phyloP scores from a whole-genome alignment of 768 basidiomycete species.

The Baorangia bicolor region DNA sequence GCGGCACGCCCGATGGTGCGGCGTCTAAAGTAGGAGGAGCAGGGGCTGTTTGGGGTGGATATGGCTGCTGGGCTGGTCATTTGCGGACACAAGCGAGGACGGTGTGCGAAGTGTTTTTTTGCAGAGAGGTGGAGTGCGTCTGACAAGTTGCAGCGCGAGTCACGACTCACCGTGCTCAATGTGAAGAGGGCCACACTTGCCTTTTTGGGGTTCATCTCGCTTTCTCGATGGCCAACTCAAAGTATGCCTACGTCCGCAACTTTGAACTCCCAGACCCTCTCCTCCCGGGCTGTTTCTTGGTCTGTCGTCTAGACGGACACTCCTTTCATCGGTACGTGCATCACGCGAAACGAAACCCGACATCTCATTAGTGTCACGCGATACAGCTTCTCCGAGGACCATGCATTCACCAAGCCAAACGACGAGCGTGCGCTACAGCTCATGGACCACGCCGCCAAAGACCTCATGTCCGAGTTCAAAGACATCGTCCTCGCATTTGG shows the following conservation, averaged over 20 bases:
- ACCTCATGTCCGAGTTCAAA: slow-evolving; percentile 77
- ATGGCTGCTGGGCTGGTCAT: slow-evolving; percentile 28
- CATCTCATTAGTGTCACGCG: neutral
- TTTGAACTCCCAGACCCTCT: slow-evolving; percentile 90
- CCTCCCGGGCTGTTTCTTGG: slow-evolving; percentile 78
- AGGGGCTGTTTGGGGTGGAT: slow-evolving; percentile 23
- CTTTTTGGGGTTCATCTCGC: slow-evolving; percentile 11
- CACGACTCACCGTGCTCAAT: slow-evolving; percentile 6
- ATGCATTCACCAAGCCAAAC: slow-evolving; percentile 87
- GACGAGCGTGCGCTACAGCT: slow-evolving; percentile 82
- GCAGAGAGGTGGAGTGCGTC: neutral
- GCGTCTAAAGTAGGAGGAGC: slow-evolving; percentile 48
- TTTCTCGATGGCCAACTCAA: slow-evolving; percentile 80
- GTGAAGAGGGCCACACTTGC: slow-evolving; percentile 21
- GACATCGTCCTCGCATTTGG: slow-evolving; percentile 91
- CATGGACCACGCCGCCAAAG: slow-evolving; percentile 88
- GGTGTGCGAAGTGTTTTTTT: too few relatives aligned
- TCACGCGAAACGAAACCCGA: neutral
- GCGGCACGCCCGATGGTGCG: slow-evolving; percentile 78
- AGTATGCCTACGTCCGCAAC: slow-evolving; percentile 84
- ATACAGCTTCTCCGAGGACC: slow-evolving; percentile 78
- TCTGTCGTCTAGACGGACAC: slow-evolving; percentile 90
- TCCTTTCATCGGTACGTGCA: slow-evolving; percentile 83
- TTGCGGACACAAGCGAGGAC: neutral
- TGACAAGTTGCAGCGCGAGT: neutral